Percentiles rank a stretch among this genome's conserved stretches.
Evolutionary conservation across 495 filamentous ascomycete species (phyloP).

Genomic region (Aspergillus wentii): DNA sequence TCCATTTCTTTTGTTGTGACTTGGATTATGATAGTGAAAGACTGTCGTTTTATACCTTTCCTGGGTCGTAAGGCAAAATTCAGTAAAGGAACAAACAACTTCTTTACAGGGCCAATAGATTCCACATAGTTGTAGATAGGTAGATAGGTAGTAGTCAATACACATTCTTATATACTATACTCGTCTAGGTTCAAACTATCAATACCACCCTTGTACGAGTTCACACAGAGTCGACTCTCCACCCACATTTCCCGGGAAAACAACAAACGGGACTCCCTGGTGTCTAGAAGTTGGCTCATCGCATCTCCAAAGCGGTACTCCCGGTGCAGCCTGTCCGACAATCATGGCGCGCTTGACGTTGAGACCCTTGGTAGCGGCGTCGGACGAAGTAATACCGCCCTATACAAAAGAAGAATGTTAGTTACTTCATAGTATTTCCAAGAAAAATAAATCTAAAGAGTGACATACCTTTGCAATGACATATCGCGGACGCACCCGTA

Average conservation of each 20-base stretch:
- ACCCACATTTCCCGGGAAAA: slow-evolving; percentile 56
- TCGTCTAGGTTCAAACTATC: too few species aligned
- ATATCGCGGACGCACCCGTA: slow-evolving; percentile 44
- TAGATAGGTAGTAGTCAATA: too few species aligned
- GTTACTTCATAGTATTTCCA: slow-evolving; percentile 1
- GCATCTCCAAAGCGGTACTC: slow-evolving; percentile 52
- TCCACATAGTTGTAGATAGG: too few species aligned
- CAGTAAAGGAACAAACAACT: too few species aligned
- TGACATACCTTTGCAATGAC: slow-evolving; percentile 47
- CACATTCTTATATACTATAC: too few species aligned
- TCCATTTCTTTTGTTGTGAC: slow-evolving; percentile 1
- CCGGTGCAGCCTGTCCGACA: slow-evolving; percentile 48
- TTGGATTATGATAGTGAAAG: too few species aligned
- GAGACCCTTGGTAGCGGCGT: slow-evolving; percentile 49
- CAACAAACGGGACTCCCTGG: slow-evolving; percentile 45
- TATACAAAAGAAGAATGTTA: too few species aligned
- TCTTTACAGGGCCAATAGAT: too few species aligned
- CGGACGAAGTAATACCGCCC: slow-evolving; percentile 51
- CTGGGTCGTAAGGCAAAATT: too few species aligned
- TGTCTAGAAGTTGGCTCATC: slow-evolving; percentile 42
- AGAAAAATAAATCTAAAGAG: not conserved
- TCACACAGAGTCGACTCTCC: slow-evolving; percentile 41
- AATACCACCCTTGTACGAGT: slow-evolving; percentile 34
- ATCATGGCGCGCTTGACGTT: slow-evolving; percentile 48
- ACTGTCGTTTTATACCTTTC: too few species aligned